Percentiles rank a stretch among this genome's conserved stretches.
phyloP scores from a whole-genome alignment of 176 grass and related monocot species.

The Urochloa ruziziensis region DNA sequence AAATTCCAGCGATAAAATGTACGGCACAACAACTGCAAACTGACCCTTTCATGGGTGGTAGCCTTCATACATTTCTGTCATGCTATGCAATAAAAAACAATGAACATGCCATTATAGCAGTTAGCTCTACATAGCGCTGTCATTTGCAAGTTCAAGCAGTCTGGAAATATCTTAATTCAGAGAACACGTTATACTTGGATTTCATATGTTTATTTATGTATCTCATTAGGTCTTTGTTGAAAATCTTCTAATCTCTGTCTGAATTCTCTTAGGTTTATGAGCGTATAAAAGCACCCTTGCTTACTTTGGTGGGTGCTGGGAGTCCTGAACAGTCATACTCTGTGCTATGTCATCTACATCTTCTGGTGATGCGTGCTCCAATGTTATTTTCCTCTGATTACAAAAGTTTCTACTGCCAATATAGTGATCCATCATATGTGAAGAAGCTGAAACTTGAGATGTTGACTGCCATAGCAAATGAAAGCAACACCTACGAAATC shows the following conservation, averaged over 20 bases:
- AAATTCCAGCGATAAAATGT: conserved; percentile 28
- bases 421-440: conserved; percentile 95
- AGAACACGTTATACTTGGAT: conserved; percentile 25
- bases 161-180: not conserved
- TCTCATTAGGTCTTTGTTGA: not conserved
- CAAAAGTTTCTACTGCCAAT: conserved; percentile 99
- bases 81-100: conserved; percentile 5
- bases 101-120: conserved; percentile 9
- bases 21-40: not conserved
- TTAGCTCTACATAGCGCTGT: not conserved
- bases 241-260: conserved; percentile 26
- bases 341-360: conserved; percentile 91
- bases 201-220: conserved; percentile 44
- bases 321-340: conserved; percentile 99
- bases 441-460: conserved; percentile 99
- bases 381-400: conserved; percentile 98
- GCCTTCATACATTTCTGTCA: not conserved
- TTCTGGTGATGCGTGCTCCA: conserved; percentile 93
- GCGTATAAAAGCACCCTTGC: conserved; percentile 95
- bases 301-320: conserved; percentile 95
- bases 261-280: conserved; percentile 80
- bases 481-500: conserved; percentile 99
- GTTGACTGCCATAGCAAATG: conserved; percentile 99
- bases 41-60: not conserved
- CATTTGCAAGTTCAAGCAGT: conserved; percentile 1